Base-by-base conservation (phyloP, 2,329 filamentous ascomycete genomes). In the Aspergillus nomiae region DNA sequence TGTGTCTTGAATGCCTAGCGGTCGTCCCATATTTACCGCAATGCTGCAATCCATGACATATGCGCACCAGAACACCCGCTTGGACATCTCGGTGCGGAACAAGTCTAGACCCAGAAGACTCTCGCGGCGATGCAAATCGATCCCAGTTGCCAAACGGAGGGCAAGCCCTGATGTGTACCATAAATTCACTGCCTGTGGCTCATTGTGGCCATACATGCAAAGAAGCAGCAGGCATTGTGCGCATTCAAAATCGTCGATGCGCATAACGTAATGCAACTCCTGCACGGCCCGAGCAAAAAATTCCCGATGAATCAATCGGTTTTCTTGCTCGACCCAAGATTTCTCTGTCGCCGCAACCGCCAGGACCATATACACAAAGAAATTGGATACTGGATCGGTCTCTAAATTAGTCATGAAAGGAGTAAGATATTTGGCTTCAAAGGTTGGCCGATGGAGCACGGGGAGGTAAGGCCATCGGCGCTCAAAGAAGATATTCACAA, bases 11-110 rank as follows among this genome's bases (percentile, higher is more conserved):
- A 72, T 71, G 0, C 64, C 68, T 3, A 71, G 56, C 0, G 73
- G 72, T 5, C 68, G 61, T 24, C 71, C 68, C 58, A 72, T 65
- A 34, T 71, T 68, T 43, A 73, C 70, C 1, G 67, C 69, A 45
- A 73, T 71, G 24, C 64, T 70, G 30, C 71, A 63, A 5, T 71
- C 64, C 59, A 70, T 71, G n/a, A 63, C 61, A 41, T 73, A 73
- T 9, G 69, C 63, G 21, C 65, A 63, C 71, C 71, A 73, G 19
- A 71, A 69, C 1, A 73, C 60, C 6, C 70, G 63, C 41, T 73
- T 73, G 1, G 28, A 53, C 67, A 72, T 68, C 45, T 74, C 69
- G 14, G 56, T 56, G 10, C 64, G 36, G n/a, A 69, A 38, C 16
- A 62, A 19, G 10, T 61, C 57, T 32, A 62, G 59, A 21, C 61